Base-by-base conservation (phyloP, 805 yeast genomes). In the Ogataea trehaloabstinens region DNA sequence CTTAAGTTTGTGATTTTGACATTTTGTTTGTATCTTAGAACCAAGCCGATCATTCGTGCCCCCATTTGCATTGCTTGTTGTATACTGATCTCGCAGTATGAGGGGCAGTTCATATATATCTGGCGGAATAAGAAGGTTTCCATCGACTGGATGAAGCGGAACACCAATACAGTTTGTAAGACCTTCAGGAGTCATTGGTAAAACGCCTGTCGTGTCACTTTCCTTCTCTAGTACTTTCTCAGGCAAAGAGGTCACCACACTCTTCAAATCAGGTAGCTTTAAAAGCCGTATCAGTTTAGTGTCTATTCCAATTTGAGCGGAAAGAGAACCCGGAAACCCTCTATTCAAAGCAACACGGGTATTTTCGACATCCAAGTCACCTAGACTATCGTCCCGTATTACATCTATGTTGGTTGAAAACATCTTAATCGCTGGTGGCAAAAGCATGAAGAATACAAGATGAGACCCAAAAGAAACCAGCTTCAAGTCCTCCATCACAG, bases 381-480 rank as follows among this genome's bases (percentile, higher is more conserved):
- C 18, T 7, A 56, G 34, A 4, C 52, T 43, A 18, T 58, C 61
- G 38, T 58, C 63, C 28, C 57, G 46, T 5, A 47, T 36, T n/a
- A 58, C 58, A 28, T 58, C 58, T 19, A 58, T 55, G 13, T 48
- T 49, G 1, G 63, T 57, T 18, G 60, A 45, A 34, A 46, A 53
- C 37, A 53, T 48, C 34, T 56, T 49, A 21, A 57, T 49, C 12
- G 55, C 33, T 5, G 60, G 55, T 19, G 63, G 63, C 13, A 58
- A 35, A 5, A 58, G 31, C 52, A 57, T 44, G 28, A 57, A 57
- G 44, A 58, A 58, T 6, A 58, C 51, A 34, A 58, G 38, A 43
- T 58, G 63, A 5, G 63, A 58, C 3, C 62, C 52, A 46, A 55
- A 58, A 5, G 63, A 58, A 20, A 56, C 48, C 6, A 58, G 38